Conservation (phyloP, 139 green algal genomes). For the Chlamydomonas schloesseri region DNA sequence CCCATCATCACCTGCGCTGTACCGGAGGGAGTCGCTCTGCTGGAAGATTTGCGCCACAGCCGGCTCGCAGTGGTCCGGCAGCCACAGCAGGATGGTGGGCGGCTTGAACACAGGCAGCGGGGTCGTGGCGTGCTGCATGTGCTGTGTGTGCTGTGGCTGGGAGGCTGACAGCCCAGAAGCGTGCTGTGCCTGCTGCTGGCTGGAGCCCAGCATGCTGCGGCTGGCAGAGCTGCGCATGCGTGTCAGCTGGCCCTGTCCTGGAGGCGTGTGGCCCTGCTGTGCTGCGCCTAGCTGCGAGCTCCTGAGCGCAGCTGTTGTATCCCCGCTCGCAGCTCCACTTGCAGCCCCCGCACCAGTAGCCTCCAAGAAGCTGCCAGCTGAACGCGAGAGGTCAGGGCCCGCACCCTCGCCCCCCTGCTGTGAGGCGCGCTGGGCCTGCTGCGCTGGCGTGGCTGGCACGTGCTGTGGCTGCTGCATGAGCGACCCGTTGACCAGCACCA, state of each 20-base stretch:
- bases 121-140: neutral
- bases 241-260: neutral
- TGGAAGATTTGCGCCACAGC: conserved; percentile 27
- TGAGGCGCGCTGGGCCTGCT: neutral
- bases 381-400: no score
- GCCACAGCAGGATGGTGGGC: conserved; percentile 54
- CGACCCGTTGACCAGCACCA: conserved; percentile 54
- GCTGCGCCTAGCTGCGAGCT: no score
- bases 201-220: no score
- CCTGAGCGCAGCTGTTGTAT: no score
- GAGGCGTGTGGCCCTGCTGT: no score
- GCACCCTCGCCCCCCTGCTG: neutral
- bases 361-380: no score
- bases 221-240: neutral
- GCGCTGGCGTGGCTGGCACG: neutral
- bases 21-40: conserved; percentile 8
- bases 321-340: no score
- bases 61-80: conserved; percentile 52
- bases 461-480: conserved; percentile 43
- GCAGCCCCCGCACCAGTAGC: no score
- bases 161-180: neutral
- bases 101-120: conserved; percentile 50
- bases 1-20: conserved; percentile 24
- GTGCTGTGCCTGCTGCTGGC: neutral
- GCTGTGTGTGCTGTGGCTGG: neutral